Evolutionary conservation across 108 stramenopile genomes (phyloP), one percentile per base, ranked within the genome.

Genomic region (Aurantiochytrium sp.): DNA sequence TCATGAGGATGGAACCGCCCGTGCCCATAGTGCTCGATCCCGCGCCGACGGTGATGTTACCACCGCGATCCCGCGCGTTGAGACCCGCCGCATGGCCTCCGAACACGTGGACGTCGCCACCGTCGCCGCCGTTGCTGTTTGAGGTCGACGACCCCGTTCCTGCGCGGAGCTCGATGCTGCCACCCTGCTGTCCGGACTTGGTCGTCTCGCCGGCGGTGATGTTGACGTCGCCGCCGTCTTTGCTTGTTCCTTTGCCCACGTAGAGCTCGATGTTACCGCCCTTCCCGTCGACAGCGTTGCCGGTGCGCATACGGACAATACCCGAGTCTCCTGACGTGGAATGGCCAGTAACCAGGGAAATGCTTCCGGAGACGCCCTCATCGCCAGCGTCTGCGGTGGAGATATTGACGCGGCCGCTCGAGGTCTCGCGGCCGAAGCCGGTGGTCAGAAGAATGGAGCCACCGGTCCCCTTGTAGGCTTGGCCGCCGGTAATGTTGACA

Each of bases 121-220:
- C 90, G 45, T 91, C 59, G 0, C 90, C 90, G 32, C 90, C 90
- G 55, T 89, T 54, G 15, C 19, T 52, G 32, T 22, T n/a, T 10
- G 42, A 55, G 2, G 55, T 41, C 1, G 91, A 90, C 5, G 69
- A 86, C 6, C 92, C 93, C 32, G 92, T 91, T 55, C 94, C 94
- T 22, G 89, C 93, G 34, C 55, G 48, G 21, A 94, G 52, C 10
- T 86, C 55, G 24, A 94, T 88, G 36, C 59, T 68, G 21, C 92
- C 92, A 4, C 92, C 92, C 30, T 55, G 21, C 3, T 52, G 8
- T 5, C 36, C 41, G 17, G 73, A 21, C 8, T 48, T 52, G 19
- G 88, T 45, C 12, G 45, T 81, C 6, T 81, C 45, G 24, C 92
- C 92, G 2, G 92, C 92, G 4, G 55, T 52, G 30, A 93, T 48